Percentiles rank a stretch among this genome's conserved stretches.
phyloP scores from a whole-genome alignment of 1,284 basidiomycete species.

The Rhodotorula glutinis region DNA sequence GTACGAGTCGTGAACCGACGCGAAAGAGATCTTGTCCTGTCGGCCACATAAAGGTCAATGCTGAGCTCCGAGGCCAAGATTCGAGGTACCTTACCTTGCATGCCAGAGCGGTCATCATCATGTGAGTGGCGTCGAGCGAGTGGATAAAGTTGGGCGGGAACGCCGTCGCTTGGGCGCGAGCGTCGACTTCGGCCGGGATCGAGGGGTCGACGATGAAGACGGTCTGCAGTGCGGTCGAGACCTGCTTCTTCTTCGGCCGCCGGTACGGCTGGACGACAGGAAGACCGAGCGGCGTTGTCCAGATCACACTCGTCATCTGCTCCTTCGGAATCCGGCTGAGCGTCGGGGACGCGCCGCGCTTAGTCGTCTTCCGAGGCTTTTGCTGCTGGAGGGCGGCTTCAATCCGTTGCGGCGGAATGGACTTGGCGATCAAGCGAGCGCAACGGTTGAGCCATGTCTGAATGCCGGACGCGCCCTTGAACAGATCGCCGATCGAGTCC shows the following conservation, averaged over 20 bases:
- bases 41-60: constrained; percentile 43
- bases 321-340: constrained; percentile 63
- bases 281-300: constrained; percentile 91
- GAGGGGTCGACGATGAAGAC: constrained; percentile 93
- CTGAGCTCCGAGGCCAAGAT: background rate
- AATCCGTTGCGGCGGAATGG: constrained; percentile 74
- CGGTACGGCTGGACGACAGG: constrained; percentile 97
- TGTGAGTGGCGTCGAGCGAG: constrained; percentile 95
- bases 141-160: constrained; percentile 99
- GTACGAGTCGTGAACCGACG: constrained; percentile 97
- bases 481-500: constrained; percentile 85
- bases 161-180: constrained; percentile 84
- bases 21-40: constrained; percentile 74
- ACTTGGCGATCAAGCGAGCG: constrained; percentile 82
- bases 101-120: constrained; percentile 95
- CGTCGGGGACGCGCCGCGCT: background rate
- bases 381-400: constrained; percentile 48
- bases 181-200: constrained; percentile 72
- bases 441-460: constrained; percentile 84
- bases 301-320: constrained; percentile 93
- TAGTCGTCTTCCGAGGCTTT: background rate
- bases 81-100: constrained; percentile 62
- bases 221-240: constrained; percentile 80
- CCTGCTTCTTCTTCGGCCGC: constrained; percentile 71
- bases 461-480: constrained; percentile 84